These are phyloP conservation scores for Debaryomyces hansenii DNA, from an alignment of 805 yeast genomes.

Conservation along the genomic window DNA sequence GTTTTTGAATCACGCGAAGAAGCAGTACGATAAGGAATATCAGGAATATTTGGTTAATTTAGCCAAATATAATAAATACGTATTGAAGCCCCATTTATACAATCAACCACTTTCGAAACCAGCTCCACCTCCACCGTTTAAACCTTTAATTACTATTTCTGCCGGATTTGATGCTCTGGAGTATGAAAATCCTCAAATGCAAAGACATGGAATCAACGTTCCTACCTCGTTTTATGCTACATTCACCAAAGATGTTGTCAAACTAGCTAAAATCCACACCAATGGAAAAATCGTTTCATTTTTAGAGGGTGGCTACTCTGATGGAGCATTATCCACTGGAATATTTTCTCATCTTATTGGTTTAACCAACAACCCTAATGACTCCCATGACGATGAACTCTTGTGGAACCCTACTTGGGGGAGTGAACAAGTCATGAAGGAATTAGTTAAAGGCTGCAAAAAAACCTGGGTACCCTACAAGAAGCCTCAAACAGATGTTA, in stretches of 20 bases:
- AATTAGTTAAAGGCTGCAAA: conserved; percentile 66
- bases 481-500: conserved; percentile 50
- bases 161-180: conserved; percentile 91
- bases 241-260: conserved; percentile 72
- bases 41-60: conserved; percentile 24
- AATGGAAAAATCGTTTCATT: conserved; percentile 65
- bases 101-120: conserved; percentile 28
- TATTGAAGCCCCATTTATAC: conserved; percentile 30
- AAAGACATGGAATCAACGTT: conserved; percentile 76
- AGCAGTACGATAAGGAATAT: conserved; percentile 39
- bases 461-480: conserved; percentile 62
- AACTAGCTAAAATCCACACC: conserved; percentile 61
- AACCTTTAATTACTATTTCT: conserved; percentile 64
- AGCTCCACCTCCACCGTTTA: conserved; percentile 36
- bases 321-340: conserved; percentile 77
- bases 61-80: conserved; percentile 30
- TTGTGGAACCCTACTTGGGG: conserved; percentile 70
- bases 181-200: conserved; percentile 80
- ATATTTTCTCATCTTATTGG: conserved; percentile 79
- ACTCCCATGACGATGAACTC: conserved; percentile 22
- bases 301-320: conserved; percentile 85
- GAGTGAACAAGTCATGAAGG: conserved; percentile 58
- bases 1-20: conserved; percentile 52
- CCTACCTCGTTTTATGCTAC: conserved; percentile 77
- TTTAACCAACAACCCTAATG: conserved; percentile 45